phyloP scores from a whole-genome alignment of 2,329 filamentous ascomycete species.

The Arthroderma uncinatum region DNA sequence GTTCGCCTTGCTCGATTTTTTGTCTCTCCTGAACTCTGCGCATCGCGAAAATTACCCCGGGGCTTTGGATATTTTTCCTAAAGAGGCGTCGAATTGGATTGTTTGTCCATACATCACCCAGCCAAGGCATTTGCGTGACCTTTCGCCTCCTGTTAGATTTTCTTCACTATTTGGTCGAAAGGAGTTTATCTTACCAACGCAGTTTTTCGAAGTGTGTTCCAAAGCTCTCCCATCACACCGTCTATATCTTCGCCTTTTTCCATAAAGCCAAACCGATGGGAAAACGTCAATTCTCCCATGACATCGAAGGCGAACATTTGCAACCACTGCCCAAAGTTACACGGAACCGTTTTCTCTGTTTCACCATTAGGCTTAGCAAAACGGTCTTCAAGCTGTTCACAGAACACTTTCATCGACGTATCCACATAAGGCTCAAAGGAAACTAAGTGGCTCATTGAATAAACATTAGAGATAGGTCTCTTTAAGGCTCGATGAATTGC shows the following conservation, averaged over 20 bases:
- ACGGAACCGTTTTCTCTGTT: background rate
- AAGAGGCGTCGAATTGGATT: slow-evolving; percentile 60
- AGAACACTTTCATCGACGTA: background rate
- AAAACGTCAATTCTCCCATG: slow-evolving; percentile 20
- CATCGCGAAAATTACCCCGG: slow-evolving; percentile 60
- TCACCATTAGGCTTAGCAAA: background rate
- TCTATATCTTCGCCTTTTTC: slow-evolving; percentile 10
- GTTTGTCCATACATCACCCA: slow-evolving; percentile 60
- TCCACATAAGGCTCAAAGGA: background rate
- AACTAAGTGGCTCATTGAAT: slow-evolving; percentile 1
- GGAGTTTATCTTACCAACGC: background rate
- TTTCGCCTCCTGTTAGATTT: slow-evolving; percentile 19
- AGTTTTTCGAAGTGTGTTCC: background rate
- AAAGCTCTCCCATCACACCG: background rate
- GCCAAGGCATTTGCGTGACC: slow-evolving; percentile 63
- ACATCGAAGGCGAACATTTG: slow-evolving; percentile 21
- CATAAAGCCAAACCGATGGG: slow-evolving; percentile 21
- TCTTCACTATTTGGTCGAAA: background rate
- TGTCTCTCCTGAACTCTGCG: slow-evolving; percentile 54
- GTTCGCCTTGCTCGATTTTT: slow-evolving; percentile 46
- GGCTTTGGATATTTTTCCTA: slow-evolving; percentile 55
- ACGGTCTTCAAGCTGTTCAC: background rate
- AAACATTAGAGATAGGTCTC: background rate
- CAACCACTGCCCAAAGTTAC: slow-evolving; percentile 15
- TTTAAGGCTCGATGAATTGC: slow-evolving; percentile 1